phyloP scores from a whole-genome alignment of 2,329 filamentous ascomycete genomes.

The Coniella vitis region DNA sequence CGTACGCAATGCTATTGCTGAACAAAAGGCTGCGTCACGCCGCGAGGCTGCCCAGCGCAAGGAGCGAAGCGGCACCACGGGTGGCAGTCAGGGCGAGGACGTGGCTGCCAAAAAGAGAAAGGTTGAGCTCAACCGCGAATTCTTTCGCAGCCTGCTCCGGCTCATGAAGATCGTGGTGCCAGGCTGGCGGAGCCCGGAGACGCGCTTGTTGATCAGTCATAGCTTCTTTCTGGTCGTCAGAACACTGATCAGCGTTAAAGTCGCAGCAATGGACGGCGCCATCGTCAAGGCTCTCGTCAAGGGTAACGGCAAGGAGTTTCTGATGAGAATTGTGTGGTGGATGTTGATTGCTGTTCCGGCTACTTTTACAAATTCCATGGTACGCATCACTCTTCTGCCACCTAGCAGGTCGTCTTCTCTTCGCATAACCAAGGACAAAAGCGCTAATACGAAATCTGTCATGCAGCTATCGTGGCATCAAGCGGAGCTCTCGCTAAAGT shows the following conservation, averaged over 20 bases:
- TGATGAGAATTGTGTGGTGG: constrained; percentile 91
- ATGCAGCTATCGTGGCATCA: constrained; percentile 87
- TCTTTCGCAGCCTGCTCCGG: constrained; percentile 65
- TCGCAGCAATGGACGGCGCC: constrained; percentile 89
- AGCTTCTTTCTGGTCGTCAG: constrained; percentile 86
- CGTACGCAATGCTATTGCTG: constrained; percentile 82
- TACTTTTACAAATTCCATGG: constrained; percentile 98
- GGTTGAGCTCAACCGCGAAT: constrained; percentile 86
- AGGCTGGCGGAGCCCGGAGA: constrained; percentile 82
- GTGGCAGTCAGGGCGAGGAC: constrained; percentile 29
- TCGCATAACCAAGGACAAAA: not conserved
- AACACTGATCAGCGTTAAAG: constrained; percentile 89
- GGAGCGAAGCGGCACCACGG: constrained; percentile 44
- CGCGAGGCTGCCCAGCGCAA: constrained; percentile 55
- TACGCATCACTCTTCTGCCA: constrained; percentile 37
- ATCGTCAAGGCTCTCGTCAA: constrained; percentile 89
- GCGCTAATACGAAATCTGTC: not conserved
- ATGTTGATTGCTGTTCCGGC: constrained; percentile 95
- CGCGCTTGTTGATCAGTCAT: constrained; percentile 79
- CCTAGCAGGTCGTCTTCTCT: not conserved
- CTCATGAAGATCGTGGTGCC: constrained; percentile 84
- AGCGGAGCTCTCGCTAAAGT: constrained; percentile 86
- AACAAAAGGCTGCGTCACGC: constrained; percentile 79
- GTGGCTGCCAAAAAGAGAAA: constrained; percentile 55
- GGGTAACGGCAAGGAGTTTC: constrained; percentile 83